phyloP scores from a whole-genome alignment of 768 basidiomycete genomes.

The Russula virescens region DNA sequence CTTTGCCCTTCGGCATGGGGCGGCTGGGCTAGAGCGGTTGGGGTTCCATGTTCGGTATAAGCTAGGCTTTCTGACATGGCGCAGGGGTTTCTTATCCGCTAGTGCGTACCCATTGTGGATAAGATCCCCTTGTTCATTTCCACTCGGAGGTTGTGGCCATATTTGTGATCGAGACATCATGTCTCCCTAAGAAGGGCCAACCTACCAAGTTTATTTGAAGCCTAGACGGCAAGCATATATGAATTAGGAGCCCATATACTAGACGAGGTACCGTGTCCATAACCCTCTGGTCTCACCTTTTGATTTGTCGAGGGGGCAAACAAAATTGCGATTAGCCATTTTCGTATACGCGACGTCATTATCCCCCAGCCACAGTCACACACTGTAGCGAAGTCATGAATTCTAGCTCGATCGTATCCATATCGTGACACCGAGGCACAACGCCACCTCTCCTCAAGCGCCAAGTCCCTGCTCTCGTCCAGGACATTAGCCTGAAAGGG shows the following conservation, averaged over 20 bases:
- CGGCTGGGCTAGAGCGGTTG: neutral
- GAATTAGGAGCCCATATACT: neutral
- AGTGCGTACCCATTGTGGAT: neutral
- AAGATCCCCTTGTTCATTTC: neutral
- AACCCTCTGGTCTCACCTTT: neutral
- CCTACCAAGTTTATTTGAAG: neutral
- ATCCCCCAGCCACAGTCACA: neutral
- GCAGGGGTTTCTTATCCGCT: neutral
- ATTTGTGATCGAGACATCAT: neutral
- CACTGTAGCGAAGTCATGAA: neutral
- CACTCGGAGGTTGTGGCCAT: too few species aligned
- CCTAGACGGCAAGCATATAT: neutral
- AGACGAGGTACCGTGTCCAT: neutral
- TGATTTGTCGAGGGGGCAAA: neutral
- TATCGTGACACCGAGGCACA: slow-evolving; percentile 7
- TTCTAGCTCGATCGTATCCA: slow-evolving; percentile 8
- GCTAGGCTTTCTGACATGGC: neutral
- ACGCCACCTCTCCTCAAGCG: slow-evolving; percentile 1
- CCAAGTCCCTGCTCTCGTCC: neutral
- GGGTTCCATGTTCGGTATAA: neutral
- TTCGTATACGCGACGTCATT: slow-evolving; percentile 4
- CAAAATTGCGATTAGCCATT: neutral
- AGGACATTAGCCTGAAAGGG: slow-evolving; percentile 24
- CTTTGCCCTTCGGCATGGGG: neutral
- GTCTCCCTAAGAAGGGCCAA: too few species aligned